These are phyloP conservation scores for Ceratobasidium sp. DNA, from an alignment of 1,284 basidiomycete species.

Conservation along the genomic window DNA sequence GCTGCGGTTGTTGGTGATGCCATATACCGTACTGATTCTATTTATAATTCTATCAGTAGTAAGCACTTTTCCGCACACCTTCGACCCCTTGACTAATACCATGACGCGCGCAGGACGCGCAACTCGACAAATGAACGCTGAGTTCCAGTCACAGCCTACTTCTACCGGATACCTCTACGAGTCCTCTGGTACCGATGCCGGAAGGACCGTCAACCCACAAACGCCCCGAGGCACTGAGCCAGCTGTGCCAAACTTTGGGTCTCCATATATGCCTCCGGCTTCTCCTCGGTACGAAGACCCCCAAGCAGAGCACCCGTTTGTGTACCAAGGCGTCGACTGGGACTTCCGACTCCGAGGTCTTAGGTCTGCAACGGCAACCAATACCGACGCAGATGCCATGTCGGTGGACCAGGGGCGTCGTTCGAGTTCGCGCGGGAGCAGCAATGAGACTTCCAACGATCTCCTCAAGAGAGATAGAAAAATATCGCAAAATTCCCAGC, in stretches of 20 bases:
- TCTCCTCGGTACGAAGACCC: neutral
- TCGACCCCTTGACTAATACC: neutral
- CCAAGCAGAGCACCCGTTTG: constrained; percentile 23
- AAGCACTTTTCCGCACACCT: neutral
- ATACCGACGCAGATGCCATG: constrained; percentile 17
- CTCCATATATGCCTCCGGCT: constrained; percentile 1
- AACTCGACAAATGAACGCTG: neutral
- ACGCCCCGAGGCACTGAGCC: neutral
- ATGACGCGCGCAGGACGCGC: neutral
- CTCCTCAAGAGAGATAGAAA: neutral
- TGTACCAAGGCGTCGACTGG: constrained; percentile 13
- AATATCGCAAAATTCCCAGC: neutral
- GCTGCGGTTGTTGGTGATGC: constrained; percentile 13
- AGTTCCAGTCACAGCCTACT: constrained; percentile 20
- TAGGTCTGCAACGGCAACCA: neutral
- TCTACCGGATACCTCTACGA: neutral
- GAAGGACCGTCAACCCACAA: neutral
- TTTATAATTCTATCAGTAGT: neutral
- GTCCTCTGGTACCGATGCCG: neutral
- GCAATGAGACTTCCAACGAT: neutral
- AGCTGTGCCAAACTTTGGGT: neutral
- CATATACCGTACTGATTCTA: constrained; percentile 2
- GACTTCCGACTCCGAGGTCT: neutral
- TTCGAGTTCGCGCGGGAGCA: constrained; percentile 24
- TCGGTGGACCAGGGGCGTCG: neutral